Percentiles rank a stretch among this genome's conserved stretches.
phyloP scores from a whole-genome alignment of 140 eudicot species.

The Senecio squalidus region DNA sequence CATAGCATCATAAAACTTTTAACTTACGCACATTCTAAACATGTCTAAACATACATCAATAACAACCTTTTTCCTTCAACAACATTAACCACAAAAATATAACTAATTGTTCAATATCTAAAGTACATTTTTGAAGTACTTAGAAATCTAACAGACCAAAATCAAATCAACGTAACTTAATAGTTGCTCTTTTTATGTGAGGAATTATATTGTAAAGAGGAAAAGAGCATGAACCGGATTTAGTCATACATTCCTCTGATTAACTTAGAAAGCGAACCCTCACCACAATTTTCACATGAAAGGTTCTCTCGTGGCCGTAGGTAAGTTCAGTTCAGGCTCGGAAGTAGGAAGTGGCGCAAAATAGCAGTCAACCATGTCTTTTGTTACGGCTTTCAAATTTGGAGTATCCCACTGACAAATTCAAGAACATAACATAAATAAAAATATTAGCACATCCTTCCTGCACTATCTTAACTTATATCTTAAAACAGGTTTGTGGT shows the following conservation, averaged over 20 bases:
- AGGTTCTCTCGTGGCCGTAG: slow-evolving; percentile 78
- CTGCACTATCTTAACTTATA: too few species aligned
- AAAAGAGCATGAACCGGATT: slow-evolving; percentile 2
- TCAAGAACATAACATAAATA: not conserved
- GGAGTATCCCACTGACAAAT: slow-evolving; percentile 75
- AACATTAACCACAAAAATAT: too few species aligned
- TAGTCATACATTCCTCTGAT: not conserved
- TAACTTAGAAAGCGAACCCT: not conserved
- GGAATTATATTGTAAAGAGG: not conserved
- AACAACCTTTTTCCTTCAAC: too few species aligned
- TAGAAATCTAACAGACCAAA: too few species aligned
- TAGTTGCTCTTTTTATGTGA: slow-evolving; percentile 16
- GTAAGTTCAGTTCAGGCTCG: slow-evolving; percentile 67
- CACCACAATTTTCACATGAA: slow-evolving; percentile 32
- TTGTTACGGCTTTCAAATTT: slow-evolving; percentile 53
- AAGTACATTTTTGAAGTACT: too few species aligned
- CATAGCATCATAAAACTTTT: too few species aligned
- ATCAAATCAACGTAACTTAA: too few species aligned
- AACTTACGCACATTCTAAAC: too few species aligned
- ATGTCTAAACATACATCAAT: too few species aligned
- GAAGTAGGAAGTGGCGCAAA: slow-evolving; percentile 48
- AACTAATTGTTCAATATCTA: too few species aligned
- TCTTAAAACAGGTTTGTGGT: too few species aligned
- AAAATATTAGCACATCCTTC: not conserved
- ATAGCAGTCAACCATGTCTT: slow-evolving; percentile 76